A percentile compares a stretch with the other conserved stretches of the same genome.
Conservation (phyloP, 179 eudicot species). For the Monotropa hypopitys region DNA sequence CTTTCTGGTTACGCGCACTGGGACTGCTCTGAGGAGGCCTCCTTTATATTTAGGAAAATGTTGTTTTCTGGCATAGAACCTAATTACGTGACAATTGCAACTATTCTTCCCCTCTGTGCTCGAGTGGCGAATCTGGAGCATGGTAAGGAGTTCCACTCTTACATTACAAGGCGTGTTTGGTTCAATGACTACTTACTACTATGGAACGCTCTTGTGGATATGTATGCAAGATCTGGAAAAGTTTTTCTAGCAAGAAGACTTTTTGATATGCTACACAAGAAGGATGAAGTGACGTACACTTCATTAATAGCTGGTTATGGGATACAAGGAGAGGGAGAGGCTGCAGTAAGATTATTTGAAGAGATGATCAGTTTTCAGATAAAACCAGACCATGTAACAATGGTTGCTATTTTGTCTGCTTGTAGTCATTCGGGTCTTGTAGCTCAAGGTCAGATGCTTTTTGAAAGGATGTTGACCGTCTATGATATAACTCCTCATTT, state of each 20-base stretch:
- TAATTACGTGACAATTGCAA: slow-evolving; percentile 63
- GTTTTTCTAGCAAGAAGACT: slow-evolving; percentile 43
- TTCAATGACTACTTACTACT: slow-evolving; percentile 37
- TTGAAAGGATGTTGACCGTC: slow-evolving; percentile 39
- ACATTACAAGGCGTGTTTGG: slow-evolving; percentile 39
- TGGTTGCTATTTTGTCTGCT: slow-evolving; percentile 73
- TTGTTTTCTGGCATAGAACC: slow-evolving; percentile 44
- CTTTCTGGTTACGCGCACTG: slow-evolving; percentile 60
- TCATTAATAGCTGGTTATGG: slow-evolving; percentile 82
- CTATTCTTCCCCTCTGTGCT: slow-evolving; percentile 76
- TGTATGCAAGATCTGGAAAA: slow-evolving; percentile 79
- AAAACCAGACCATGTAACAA: slow-evolving; percentile 68
- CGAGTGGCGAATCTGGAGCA: slow-evolving; percentile 65
- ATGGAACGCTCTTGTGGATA: slow-evolving; percentile 66
- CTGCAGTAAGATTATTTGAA: slow-evolving; percentile 54
- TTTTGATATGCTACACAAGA: slow-evolving; percentile 42
- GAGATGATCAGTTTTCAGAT: slow-evolving; percentile 52
- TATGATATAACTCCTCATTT: slow-evolving; percentile 50
- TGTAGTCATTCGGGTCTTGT: slow-evolving; percentile 91
- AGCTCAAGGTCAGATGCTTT: slow-evolving; percentile 45
- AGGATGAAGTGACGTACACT: slow-evolving; percentile 69
- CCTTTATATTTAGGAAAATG: slow-evolving; percentile 66
- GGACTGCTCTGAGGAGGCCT: slow-evolving; percentile 54
- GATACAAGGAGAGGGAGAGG: slow-evolving; percentile 52
- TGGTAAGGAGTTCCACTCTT: slow-evolving; percentile 78